These are phyloP conservation scores for Zymoseptoria pseudotritici DNA, from an alignment of 2,329 filamentous ascomycete species.

Conservation along the genomic window DNA sequence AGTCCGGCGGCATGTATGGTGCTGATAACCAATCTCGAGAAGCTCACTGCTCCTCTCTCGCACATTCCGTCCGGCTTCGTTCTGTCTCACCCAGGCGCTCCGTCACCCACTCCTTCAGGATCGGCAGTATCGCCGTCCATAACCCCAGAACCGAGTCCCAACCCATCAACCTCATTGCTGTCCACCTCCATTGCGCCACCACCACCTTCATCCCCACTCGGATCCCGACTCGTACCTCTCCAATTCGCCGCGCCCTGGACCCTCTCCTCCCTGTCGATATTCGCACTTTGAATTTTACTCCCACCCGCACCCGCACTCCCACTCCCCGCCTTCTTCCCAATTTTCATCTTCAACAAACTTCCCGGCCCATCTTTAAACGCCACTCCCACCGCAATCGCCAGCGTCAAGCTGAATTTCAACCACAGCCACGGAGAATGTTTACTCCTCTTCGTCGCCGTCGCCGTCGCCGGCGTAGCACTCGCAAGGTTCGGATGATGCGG, in stretches of 20 bases:
- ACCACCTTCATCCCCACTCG: background rate
- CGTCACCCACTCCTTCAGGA: too few species aligned
- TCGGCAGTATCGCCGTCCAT: too few species aligned
- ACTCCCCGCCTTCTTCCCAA: background rate
- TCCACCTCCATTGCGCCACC: background rate
- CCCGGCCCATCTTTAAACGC: slow-evolving; percentile 42
- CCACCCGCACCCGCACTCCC: background rate
- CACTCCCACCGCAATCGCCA: slow-evolving; percentile 42
- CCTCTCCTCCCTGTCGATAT: too few species aligned
- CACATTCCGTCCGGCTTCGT: too few species aligned
- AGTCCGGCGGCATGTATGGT: too few species aligned
- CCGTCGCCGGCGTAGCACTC: too few species aligned
- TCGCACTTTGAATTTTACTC: background rate
- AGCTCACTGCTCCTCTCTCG: too few species aligned
- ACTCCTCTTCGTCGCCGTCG: slow-evolving; percentile 1
- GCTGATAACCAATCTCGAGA: too few species aligned
- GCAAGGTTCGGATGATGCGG: slow-evolving; percentile 2
- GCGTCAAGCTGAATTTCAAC: slow-evolving; percentile 42
- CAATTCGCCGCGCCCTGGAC: background rate
- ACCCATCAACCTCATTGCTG: background rate
- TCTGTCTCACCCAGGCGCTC: too few species aligned
- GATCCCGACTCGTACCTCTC: background rate
- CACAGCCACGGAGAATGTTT: slow-evolving; percentile 35
- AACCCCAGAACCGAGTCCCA: background rate
- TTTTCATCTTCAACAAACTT: slow-evolving; percentile 28